These are phyloP conservation scores for Plasmopara halstedii DNA, from an alignment of 352 stramenopile species.

Conservation along the genomic window DNA sequence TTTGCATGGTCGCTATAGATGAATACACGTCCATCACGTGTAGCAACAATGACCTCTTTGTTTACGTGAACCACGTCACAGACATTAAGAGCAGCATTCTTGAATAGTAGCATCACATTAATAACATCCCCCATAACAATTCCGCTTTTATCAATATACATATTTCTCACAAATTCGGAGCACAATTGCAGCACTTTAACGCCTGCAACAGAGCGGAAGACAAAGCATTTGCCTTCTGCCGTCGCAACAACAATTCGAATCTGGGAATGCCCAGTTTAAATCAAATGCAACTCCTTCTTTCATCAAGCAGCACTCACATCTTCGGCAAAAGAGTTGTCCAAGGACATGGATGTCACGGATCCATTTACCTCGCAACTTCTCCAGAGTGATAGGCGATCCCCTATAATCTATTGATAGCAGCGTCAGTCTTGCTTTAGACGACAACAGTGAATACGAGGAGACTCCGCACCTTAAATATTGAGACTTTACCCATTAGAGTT, in stretches of 20 bases:
- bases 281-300: no score
- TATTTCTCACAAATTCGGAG: slow-evolving; percentile 51
- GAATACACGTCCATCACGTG: slow-evolving; percentile 51
- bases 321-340: slow-evolving; percentile 29
- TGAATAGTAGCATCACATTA: neutral
- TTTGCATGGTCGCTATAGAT: slow-evolving; percentile 27
- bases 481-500: slow-evolving; percentile 49
- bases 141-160: neutral
- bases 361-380: slow-evolving; percentile 52
- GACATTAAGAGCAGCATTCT: slow-evolving; percentile 67
- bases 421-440: neutral
- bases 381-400: slow-evolving; percentile 45
- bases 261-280: no score
- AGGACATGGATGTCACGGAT: slow-evolving; percentile 62
- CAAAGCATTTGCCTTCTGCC: slow-evolving; percentile 53
- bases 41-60: slow-evolving; percentile 52
- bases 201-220: slow-evolving; percentile 49
- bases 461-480: slow-evolving; percentile 52
- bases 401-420: slow-evolving; percentile 27
- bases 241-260: slow-evolving; percentile 67
- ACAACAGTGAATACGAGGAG: neutral
- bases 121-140: slow-evolving; percentile 3
- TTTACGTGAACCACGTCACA: slow-evolving; percentile 47
- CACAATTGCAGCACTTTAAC: slow-evolving; percentile 45
- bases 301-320: slow-evolving; percentile 30